Evolutionary conservation across 2,329 filamentous ascomycete species (phyloP).

Genomic region (Aspergillus intermedius): DNA sequence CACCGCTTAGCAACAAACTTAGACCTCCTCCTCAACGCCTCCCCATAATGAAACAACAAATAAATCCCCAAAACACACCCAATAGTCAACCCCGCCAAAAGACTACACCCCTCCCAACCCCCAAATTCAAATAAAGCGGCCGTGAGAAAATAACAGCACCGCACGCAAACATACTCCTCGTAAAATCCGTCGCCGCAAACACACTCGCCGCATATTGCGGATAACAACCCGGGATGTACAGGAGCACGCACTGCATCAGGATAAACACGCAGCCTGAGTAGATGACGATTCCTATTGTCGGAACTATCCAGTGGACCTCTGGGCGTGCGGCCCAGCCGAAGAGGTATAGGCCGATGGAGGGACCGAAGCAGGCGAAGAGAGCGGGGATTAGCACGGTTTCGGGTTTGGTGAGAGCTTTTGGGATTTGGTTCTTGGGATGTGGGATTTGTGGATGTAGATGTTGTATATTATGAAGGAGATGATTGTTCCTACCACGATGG

Average conservation of each 20-base stretch:
- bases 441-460: slow-evolving; percentile 48
- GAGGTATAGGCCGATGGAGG: slow-evolving; percentile 54
- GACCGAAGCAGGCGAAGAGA: slow-evolving; percentile 46
- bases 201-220: slow-evolving; percentile 22
- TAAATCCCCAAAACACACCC: slow-evolving; percentile 14
- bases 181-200: slow-evolving; percentile 30
- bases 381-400: slow-evolving; percentile 38
- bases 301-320: slow-evolving; percentile 25
- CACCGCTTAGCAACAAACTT: no score
- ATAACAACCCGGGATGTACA: slow-evolving; percentile 25
- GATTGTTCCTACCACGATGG: slow-evolving; percentile 50
- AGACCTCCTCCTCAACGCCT: no score
- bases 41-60: slow-evolving; percentile 3
- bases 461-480: slow-evolving; percentile 47
- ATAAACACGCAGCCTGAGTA: slow-evolving; percentile 31
- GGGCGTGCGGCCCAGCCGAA: slow-evolving; percentile 24
- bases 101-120: slow-evolving; percentile 22
- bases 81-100: slow-evolving; percentile 29
- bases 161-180: slow-evolving; percentile 25
- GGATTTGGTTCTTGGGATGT: slow-evolving; percentile 48
- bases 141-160: slow-evolving; percentile 28
- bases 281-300: slow-evolving; percentile 32
- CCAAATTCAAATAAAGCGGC: slow-evolving; percentile 21
- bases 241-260: slow-evolving; percentile 36
- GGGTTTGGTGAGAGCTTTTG: neutral